Percentiles rank a stretch among this genome's conserved stretches.
Conservation (phyloP, 129 eudicot genomes). For the Erigeron canadensis region DNA sequence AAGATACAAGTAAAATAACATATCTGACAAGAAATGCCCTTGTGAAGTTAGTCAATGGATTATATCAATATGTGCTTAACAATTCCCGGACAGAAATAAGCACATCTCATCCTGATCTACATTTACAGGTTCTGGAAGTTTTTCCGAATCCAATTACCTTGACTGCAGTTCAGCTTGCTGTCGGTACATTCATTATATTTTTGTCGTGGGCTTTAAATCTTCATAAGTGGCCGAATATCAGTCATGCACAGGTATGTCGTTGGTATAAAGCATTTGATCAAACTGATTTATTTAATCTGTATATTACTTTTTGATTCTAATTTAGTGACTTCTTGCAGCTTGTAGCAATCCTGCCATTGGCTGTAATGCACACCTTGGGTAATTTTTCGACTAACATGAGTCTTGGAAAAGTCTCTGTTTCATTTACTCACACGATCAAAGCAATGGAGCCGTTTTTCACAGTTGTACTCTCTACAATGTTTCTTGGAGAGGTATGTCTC, state of each 20-base stretch:
- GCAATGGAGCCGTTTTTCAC: slow-evolving; percentile 94
- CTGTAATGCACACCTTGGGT: slow-evolving; percentile 76
- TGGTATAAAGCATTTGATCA: slow-evolving; percentile 3
- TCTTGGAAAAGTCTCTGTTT: slow-evolving; percentile 83
- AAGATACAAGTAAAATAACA: too few species aligned
- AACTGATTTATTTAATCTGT: neutral
- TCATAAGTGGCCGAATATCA: slow-evolving; percentile 85
- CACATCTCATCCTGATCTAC: slow-evolving; percentile 16
- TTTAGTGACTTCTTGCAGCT: slow-evolving; percentile 42
- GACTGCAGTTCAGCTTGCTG: slow-evolving; percentile 76
- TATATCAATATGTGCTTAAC: neutral
- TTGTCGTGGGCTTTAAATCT: slow-evolving; percentile 75
- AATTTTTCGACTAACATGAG: slow-evolving; percentile 86
- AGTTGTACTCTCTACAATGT: slow-evolving; percentile 69
- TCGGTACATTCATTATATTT: slow-evolving; percentile 62
- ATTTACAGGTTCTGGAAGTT: slow-evolving; percentile 75
- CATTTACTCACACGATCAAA: slow-evolving; percentile 83
- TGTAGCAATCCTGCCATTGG: slow-evolving; percentile 73
- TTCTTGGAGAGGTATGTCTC: slow-evolving; percentile 70
- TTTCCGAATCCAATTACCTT: slow-evolving; percentile 73
- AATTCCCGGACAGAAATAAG: slow-evolving; percentile 13
- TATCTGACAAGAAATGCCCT: neutral
- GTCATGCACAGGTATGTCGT: slow-evolving; percentile 64
- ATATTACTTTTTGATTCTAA: slow-evolving; percentile 20
- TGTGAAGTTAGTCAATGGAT: neutral